Percentiles rank a stretch among this genome's conserved stretches.
phyloP scores from a whole-genome alignment of 768 basidiomycete genomes.

The Mycena haematopus region DNA sequence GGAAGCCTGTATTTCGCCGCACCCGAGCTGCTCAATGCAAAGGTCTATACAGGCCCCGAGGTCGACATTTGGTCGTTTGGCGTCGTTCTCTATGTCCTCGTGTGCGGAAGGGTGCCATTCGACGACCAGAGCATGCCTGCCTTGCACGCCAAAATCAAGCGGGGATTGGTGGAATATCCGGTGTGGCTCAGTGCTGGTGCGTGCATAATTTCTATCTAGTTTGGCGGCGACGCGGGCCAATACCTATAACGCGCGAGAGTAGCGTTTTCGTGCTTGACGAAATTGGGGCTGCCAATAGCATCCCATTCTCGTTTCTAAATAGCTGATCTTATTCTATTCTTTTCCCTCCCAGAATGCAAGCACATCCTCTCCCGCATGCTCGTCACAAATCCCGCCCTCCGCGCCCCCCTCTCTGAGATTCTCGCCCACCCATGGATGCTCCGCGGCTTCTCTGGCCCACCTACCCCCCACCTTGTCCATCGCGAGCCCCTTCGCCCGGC shows the following conservation, averaged over 20 bases:
- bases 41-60: conserved; percentile 96
- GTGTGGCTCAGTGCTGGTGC: conserved; percentile 93
- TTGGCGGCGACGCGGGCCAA: too few relatives aligned
- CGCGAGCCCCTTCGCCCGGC: conserved; percentile 89
- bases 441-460: conserved; percentile 82
- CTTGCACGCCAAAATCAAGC: conserved; percentile 97
- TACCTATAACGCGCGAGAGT: too few relatives aligned
- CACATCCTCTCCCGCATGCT: conserved; percentile 93
- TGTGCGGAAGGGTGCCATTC: conserved; percentile 98
- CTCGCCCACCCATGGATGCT: conserved; percentile 91
- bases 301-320: too few relatives aligned
- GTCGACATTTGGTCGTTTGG: conserved; percentile 99
- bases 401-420: conserved; percentile 86
- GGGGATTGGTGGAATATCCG: conserved; percentile 95
- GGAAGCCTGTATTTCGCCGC: conserved; percentile 99
- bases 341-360: conserved; percentile 92
- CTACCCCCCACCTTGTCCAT: conserved; percentile 84
- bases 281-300: too few relatives aligned
- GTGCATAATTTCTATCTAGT: conserved; percentile 35
- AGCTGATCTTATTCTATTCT: not conserved
- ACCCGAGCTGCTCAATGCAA: conserved; percentile 95
- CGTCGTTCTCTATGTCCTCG: conserved; percentile 95
- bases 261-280: too few relatives aligned
- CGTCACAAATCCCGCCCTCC: conserved; percentile 87
- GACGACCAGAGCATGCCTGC: conserved; percentile 99